Evolutionary conservation across 345 rosid species (phyloP).

Genomic region (Cardiospermum halicacabum): DNA sequence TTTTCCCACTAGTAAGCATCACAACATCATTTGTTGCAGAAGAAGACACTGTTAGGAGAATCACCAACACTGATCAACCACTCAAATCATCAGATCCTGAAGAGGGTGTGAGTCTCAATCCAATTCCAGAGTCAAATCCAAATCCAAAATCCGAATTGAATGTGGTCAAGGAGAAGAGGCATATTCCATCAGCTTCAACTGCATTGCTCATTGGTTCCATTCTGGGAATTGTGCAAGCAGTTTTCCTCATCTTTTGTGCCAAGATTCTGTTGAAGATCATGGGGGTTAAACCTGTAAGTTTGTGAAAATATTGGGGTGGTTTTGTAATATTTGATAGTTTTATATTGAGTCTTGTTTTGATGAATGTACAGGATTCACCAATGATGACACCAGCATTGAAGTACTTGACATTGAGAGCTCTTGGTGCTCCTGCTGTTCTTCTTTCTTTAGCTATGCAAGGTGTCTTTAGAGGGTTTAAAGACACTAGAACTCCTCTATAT

Average conservation of each 20-base stretch:
- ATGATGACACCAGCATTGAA: conserved; percentile 69
- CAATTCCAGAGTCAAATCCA: too few species aligned
- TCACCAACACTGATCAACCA: too few species aligned
- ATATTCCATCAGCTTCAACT: conserved; percentile 84
- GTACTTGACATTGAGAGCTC: conserved; percentile 66
- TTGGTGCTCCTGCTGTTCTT: conserved; percentile 93
- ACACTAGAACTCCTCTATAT: conserved; percentile 83
- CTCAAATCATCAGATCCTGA: neutral
- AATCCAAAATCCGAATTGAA: neutral
- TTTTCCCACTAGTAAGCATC: conserved; percentile 81
- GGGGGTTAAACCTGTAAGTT: conserved; percentile 82
- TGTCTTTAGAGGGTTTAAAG: conserved; percentile 86
- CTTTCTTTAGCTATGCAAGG: conserved; percentile 97
- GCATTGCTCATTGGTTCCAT: conserved; percentile 67
- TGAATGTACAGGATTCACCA: conserved; percentile 40
- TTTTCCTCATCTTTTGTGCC: conserved; percentile 62
- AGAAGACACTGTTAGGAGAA: conserved; percentile 66
- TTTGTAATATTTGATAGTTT: neutral
- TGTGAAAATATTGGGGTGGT: neutral
- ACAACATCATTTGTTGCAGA: conserved; percentile 98
- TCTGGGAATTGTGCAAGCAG: conserved; percentile 73
- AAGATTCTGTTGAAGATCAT: conserved; percentile 53
- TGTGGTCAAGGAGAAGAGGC: conserved; percentile 32
- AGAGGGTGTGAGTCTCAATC: conserved; percentile 10
- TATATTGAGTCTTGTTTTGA: neutral